phyloP scores from a whole-genome alignment of 768 basidiomycete species.

The Lentinula lateritia region DNA sequence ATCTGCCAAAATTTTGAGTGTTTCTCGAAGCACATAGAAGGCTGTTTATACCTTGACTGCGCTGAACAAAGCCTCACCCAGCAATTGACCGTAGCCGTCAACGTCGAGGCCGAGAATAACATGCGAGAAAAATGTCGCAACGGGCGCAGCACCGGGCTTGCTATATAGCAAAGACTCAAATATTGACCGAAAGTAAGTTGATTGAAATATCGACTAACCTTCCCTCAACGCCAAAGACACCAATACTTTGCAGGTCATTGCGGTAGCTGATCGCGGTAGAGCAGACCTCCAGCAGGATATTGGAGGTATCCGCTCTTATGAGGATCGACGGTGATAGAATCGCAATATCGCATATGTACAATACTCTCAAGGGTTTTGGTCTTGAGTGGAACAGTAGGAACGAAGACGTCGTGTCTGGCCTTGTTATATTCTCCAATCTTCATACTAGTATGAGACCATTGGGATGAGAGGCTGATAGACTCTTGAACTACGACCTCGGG shows the following conservation, averaged over 20 bases:
- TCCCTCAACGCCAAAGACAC: conserved; percentile 42
- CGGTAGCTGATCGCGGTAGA: conserved; percentile 22
- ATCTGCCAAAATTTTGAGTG: conserved; percentile 17
- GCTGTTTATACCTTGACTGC: conserved; percentile 23
- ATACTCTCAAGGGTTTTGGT: conserved; percentile 22
- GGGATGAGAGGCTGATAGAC: background rate
- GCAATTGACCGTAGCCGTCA: conserved; percentile 30
- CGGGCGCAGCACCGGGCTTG: conserved; percentile 41
- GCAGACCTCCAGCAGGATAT: conserved; percentile 29
- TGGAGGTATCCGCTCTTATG: conserved; percentile 30
- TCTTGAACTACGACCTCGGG: conserved; percentile 11
- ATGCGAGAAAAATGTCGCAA: conserved; percentile 31
- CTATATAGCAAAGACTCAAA: conserved; percentile 14
- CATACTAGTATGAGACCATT: background rate
- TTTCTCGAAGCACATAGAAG: background rate
- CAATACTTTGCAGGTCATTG: conserved; percentile 25
- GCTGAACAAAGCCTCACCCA: conserved; percentile 32
- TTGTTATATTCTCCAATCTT: background rate
- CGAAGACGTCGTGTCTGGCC: conserved; percentile 11
- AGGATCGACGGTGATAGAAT: conserved; percentile 29
- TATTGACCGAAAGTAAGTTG: background rate
- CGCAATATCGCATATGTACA: conserved; percentile 18
- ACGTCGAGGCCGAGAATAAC: conserved; percentile 33
- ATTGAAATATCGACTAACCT: conserved; percentile 23
- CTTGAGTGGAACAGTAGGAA: conserved; percentile 16